A percentile compares a stretch with the other conserved stretches of the same genome.
Evolutionary conservation across 2,329 filamentous ascomycete species (phyloP).

Genomic region (Colletotrichum sublineola): DNA sequence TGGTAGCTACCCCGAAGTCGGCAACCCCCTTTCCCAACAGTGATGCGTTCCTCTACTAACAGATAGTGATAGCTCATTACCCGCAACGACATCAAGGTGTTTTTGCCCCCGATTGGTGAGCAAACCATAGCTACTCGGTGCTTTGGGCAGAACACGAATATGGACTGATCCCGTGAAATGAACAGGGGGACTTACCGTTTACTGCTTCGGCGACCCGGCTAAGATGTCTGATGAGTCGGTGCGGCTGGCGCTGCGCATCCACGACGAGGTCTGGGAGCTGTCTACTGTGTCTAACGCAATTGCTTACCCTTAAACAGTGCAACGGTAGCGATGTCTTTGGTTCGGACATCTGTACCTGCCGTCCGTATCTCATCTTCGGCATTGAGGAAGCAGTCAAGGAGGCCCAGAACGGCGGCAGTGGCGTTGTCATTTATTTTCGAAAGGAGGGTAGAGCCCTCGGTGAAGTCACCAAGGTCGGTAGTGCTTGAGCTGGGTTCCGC

Average conservation of each 20-base stretch:
- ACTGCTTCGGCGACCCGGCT: slow-evolving; percentile 94
- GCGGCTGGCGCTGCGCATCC: slow-evolving; percentile 85
- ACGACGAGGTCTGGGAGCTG: slow-evolving; percentile 65
- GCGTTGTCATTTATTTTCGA: slow-evolving; percentile 98
- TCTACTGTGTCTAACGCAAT: background rate
- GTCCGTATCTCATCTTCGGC: slow-evolving; percentile 95
- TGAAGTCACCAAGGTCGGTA: slow-evolving; percentile 91
- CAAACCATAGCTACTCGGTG: background rate
- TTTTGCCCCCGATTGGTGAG: slow-evolving; percentile 89
- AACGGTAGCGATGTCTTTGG: slow-evolving; percentile 98
- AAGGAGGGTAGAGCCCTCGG: slow-evolving; percentile 96
- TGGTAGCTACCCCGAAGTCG: slow-evolving; percentile 89
- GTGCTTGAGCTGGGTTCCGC: background rate
- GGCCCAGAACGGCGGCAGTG: slow-evolving; percentile 92
- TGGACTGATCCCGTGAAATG: slow-evolving; percentile 43
- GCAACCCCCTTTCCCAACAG: slow-evolving; percentile 18
- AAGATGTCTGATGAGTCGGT: slow-evolving; percentile 92
- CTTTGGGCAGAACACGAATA: background rate
- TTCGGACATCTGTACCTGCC: slow-evolving; percentile 97
- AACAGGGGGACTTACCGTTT: slow-evolving; percentile 87
- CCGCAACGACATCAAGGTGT: slow-evolving; percentile 92
- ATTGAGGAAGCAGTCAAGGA: slow-evolving; percentile 98
- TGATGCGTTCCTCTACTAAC: slow-evolving; percentile 44
- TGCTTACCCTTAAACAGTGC: slow-evolving; percentile 63
- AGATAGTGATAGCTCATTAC: slow-evolving; percentile 78